Percentiles rank a stretch among this genome's conserved stretches.
Evolutionary conservation across 2,329 filamentous ascomycete genomes (phyloP).

Genomic region (Ceratocystis cacaofunesta): DNA sequence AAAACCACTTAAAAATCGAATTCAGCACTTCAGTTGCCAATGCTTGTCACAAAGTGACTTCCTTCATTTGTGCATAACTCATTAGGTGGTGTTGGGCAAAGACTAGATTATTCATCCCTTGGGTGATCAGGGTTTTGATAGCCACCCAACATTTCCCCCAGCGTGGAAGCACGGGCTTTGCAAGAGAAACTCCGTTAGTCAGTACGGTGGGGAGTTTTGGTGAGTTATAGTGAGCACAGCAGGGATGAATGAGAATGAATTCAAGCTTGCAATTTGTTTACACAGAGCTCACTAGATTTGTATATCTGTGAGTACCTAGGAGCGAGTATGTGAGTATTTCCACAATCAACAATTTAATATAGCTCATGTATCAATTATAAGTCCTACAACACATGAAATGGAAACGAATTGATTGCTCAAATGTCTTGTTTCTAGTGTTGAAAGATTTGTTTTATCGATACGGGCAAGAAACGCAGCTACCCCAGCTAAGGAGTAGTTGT

Average conservation of each 20-base stretch:
- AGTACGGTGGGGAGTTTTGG: not conserved
- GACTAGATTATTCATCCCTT: not conserved
- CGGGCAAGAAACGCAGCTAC: not conserved
- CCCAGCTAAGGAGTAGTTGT: not conserved
- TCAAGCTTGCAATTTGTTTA: no score
- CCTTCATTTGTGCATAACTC: not conserved
- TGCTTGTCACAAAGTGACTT: not conserved
- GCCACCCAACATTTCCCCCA: slow-evolving; percentile 11
- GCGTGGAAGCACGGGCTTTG: slow-evolving; percentile 1
- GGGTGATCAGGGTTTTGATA: not conserved
- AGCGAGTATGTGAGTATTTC: no score
- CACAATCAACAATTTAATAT: no score
- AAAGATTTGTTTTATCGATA: not conserved
- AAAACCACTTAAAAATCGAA: not conserved
- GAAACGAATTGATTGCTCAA: not conserved
- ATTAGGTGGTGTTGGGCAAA: not conserved
- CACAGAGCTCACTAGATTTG: no score
- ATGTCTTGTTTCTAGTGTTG: not conserved
- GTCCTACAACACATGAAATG: no score
- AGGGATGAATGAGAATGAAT: not conserved
- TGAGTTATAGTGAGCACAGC: not conserved
- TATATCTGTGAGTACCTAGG: no score
- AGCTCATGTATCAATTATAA: no score
- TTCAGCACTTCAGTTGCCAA: not conserved
- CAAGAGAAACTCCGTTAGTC: not conserved